Percentiles rank a stretch among this genome's conserved stretches.
phyloP scores from a whole-genome alignment of 352 stramenopile species.

The Pythium dissimile region DNA sequence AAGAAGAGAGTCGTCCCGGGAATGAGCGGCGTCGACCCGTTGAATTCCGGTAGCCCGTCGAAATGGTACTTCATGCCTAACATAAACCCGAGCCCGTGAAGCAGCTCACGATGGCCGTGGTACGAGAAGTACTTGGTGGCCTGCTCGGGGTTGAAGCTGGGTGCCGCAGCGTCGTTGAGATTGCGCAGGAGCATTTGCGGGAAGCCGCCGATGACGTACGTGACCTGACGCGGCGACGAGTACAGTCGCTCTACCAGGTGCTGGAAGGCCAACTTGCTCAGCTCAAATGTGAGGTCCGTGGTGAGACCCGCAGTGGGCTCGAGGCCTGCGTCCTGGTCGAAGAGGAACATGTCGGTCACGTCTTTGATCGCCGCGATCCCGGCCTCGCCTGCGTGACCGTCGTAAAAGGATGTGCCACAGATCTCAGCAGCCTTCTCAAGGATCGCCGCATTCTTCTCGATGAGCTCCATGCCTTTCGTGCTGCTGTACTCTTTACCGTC shows the following conservation, averaged over 20 bases:
- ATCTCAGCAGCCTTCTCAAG: constrained; percentile 34
- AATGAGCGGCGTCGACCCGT: constrained; percentile 63
- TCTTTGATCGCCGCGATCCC: constrained; percentile 67
- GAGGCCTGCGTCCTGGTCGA: constrained; percentile 61
- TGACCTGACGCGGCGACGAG: constrained; percentile 60
- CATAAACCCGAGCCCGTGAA: constrained; percentile 76
- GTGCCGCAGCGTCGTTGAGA: constrained; percentile 39
- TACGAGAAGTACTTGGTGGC: constrained; percentile 75
- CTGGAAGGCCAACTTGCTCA: constrained; percentile 64
- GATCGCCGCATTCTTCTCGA: constrained; percentile 36
- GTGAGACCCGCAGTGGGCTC: constrained; percentile 44
- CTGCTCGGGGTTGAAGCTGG: constrained; percentile 24
- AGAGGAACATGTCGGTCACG: constrained; percentile 70
- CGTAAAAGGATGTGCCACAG: constrained; percentile 53
- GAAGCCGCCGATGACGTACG: constrained; percentile 66
- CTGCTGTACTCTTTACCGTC: constrained; percentile 47
- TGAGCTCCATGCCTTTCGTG: constrained; percentile 33
- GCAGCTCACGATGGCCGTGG: constrained; percentile 75
- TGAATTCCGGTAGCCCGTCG: constrained; percentile 48
- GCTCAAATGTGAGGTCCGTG: constrained; percentile 34
- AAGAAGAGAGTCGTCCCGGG: constrained; percentile 75
- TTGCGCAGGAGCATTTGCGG: constrained; percentile 60
- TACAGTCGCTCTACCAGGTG: constrained; percentile 74
- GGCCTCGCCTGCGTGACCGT: constrained; percentile 23
- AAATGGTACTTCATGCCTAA: constrained; percentile 82